Conservation (phyloP, 495 filamentous ascomycete genomes). For the Pseudoneurospora amorphoporcata region DNA sequence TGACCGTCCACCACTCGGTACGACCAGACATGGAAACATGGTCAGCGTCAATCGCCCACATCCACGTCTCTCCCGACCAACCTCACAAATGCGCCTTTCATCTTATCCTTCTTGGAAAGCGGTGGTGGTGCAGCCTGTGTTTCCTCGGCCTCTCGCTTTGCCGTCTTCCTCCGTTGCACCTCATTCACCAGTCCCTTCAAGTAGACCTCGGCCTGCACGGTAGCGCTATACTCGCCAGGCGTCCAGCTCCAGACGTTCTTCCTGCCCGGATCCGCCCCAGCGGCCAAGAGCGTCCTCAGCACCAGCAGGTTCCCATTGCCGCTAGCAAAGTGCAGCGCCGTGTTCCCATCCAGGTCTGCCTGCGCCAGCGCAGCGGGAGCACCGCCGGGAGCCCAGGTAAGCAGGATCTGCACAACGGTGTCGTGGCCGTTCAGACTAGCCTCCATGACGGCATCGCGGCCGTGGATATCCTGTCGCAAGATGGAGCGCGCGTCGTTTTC, state of each 20-base stretch:
- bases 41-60: not conserved
- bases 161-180: slow-evolving; percentile 31
- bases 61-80: slow-evolving; percentile 20
- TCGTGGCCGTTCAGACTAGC: slow-evolving; percentile 46
- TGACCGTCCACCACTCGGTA: not conserved
- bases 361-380: slow-evolving; percentile 34
- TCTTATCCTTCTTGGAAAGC: slow-evolving; percentile 8
- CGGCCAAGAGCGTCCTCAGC: slow-evolving; percentile 53
- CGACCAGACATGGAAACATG: not conserved
- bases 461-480: slow-evolving; percentile 42
- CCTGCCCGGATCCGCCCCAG: slow-evolving; percentile 53
- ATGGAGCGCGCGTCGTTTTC: slow-evolving; percentile 33
- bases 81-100: slow-evolving; percentile 23
- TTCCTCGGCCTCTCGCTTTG: slow-evolving; percentile 16
- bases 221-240: slow-evolving; percentile 60
- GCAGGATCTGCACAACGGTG: slow-evolving; percentile 48
- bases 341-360: slow-evolving; percentile 60
- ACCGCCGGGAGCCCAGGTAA: slow-evolving; percentile 42
- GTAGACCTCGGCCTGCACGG: slow-evolving; percentile 66
- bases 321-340: slow-evolving; percentile 61
- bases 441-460: slow-evolving; percentile 48
- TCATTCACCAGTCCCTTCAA: slow-evolving; percentile 55
- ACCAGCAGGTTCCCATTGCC: slow-evolving; percentile 62
- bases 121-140: not conserved
- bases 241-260: slow-evolving; percentile 64